A percentile compares a stretch with the other conserved stretches of the same genome.
phyloP scores from a whole-genome alignment of 768 basidiomycete genomes.

The Suillus paluster region DNA sequence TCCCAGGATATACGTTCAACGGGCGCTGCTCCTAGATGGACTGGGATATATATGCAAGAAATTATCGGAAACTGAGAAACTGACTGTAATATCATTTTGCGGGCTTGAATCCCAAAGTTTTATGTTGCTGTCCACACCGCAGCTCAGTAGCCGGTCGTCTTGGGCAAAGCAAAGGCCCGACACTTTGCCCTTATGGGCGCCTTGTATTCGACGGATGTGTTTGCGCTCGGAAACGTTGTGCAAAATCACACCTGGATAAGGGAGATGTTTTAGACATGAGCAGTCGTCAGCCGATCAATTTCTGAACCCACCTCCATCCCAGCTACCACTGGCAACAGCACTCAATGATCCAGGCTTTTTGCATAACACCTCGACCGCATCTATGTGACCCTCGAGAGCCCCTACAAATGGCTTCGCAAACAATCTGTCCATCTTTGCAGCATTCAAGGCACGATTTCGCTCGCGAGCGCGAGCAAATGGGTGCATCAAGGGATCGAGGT shows the following conservation, averaged over 20 bases:
- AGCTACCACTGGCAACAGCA: constrained; percentile 88
- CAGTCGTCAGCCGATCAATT: background rate
- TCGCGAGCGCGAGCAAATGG: constrained; percentile 94
- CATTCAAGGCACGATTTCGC: constrained; percentile 91
- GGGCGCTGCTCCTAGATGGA: constrained; percentile 52
- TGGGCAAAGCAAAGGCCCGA: constrained; percentile 80
- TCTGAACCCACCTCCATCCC: constrained; percentile 84
- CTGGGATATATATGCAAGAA: constrained; percentile 16
- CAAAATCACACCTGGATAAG: constrained; percentile 78
- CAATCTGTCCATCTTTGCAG: constrained; percentile 95
- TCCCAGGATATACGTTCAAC: constrained; percentile 79
- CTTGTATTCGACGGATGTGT: constrained; percentile 58
- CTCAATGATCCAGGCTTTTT: constrained; percentile 75
- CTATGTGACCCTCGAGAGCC: constrained; percentile 88
- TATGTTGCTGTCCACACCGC: constrained; percentile 81
- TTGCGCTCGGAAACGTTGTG: constrained; percentile 74
- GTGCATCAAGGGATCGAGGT: constrained; percentile 94
- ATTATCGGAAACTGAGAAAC: constrained; percentile 11
- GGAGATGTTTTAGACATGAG: background rate
- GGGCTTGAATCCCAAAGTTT: constrained; percentile 73
- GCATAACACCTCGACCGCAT: constrained; percentile 88
- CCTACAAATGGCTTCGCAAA: constrained; percentile 98
- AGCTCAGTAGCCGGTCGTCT: constrained; percentile 67
- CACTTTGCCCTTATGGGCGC: constrained; percentile 85
- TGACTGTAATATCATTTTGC: constrained; percentile 45